phyloP scores from a whole-genome alignment of 768 basidiomycete species.

The Termitomyces titanicus region DNA sequence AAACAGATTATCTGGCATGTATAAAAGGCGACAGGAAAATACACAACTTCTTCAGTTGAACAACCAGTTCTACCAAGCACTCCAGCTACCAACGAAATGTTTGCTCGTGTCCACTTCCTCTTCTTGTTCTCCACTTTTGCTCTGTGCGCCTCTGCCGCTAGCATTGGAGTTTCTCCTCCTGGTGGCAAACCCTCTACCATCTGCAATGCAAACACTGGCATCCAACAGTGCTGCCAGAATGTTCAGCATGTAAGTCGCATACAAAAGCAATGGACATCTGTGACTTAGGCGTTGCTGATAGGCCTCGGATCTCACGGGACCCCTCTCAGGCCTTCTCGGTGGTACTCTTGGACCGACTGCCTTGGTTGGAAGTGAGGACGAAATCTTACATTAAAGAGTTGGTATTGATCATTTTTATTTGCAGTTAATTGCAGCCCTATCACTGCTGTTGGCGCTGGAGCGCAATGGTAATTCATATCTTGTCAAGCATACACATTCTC shows the following conservation, averaged over 20 bases:
- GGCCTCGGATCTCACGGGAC: not conserved
- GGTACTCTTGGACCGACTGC: not conserved
- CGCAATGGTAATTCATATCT: constrained; percentile 3
- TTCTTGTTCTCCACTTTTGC: constrained; percentile 11
- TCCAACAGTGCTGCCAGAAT: constrained; percentile 6
- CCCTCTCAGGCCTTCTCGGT: constrained; percentile 4
- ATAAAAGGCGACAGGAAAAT: constrained; percentile 2
- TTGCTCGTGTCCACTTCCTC: constrained; percentile 7
- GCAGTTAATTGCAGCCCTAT: constrained; percentile 15
- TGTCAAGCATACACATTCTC: no score
- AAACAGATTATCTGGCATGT: not conserved
- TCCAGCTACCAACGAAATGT: constrained; percentile 7
- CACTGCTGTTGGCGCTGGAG: not conserved
- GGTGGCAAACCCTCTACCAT: not conserved
- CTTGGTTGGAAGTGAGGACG: constrained; percentile 10
- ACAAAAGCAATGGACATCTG: not conserved
- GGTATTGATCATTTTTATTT: not conserved
- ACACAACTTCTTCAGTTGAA: constrained; percentile 5
- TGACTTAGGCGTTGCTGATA: not conserved
- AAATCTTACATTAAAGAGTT: not conserved
- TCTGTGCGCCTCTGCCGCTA: constrained; percentile 7
- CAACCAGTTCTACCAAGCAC: constrained; percentile 13
- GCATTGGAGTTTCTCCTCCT: constrained; percentile 3
- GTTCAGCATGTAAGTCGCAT: not conserved
- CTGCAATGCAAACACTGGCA: constrained; percentile 8